Conservation (phyloP, 2,329 filamentous ascomycete genomes). For the Neopestalotiopsis rosae region DNA sequence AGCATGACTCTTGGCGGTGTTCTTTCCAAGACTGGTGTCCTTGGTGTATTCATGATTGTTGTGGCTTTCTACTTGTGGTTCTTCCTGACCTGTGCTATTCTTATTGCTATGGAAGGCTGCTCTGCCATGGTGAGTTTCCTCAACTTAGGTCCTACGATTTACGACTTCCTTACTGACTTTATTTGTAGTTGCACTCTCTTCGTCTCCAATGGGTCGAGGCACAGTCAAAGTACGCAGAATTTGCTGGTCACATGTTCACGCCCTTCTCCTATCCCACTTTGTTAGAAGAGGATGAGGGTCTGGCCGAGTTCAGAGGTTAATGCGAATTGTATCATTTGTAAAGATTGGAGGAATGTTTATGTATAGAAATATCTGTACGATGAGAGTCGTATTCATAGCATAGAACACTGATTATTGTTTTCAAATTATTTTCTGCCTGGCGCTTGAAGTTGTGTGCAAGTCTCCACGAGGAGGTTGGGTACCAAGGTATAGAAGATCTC, state of each 20-base stretch:
- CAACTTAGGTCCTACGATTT: no score
- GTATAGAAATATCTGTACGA: conserved; percentile 11
- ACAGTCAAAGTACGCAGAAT: conserved; percentile 85
- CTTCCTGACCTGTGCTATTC: conserved; percentile 75
- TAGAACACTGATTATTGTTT: conserved; percentile 7
- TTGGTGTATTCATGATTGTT: conserved; percentile 82
- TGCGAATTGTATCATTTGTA: neutral
- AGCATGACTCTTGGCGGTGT: conserved; percentile 88
- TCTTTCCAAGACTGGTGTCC: conserved; percentile 67
- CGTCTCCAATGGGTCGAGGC: conserved; percentile 85
- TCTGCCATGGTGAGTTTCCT: conserved; percentile 66
- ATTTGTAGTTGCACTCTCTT: conserved; percentile 66
- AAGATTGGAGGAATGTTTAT: conserved; percentile 9
- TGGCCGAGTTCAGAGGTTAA: conserved; percentile 42
- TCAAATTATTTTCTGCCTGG: neutral
- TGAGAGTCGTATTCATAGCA: conserved; percentile 8
- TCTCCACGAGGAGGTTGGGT: neutral
- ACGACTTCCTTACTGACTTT: neutral
- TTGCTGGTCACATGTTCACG: conserved; percentile 77
- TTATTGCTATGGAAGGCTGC: conserved; percentile 84
- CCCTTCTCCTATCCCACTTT: conserved; percentile 78
- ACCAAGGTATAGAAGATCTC: neutral
- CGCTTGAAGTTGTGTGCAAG: neutral
- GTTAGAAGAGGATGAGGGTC: conserved; percentile 69
- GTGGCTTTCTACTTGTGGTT: conserved; percentile 90